These are phyloP conservation scores for Capronia americana DNA, from an alignment of 2,329 filamentous ascomycete species.

Conservation along the genomic window DNA sequence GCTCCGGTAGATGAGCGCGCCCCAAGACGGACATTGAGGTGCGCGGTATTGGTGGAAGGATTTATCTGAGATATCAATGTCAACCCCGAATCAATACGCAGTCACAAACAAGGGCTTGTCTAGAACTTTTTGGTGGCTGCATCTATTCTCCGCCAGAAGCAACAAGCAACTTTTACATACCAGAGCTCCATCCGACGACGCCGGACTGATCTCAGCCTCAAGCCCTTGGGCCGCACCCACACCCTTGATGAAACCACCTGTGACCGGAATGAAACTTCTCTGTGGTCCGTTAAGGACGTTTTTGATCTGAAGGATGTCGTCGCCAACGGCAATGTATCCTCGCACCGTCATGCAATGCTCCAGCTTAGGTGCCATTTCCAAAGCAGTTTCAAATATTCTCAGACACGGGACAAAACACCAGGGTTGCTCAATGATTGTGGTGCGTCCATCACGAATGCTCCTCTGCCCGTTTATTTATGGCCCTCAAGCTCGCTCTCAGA, in stretches of 20 bases:
- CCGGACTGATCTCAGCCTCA: slow-evolving; percentile 3
- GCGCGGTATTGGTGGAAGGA: slow-evolving; percentile 9
- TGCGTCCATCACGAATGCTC: background rate
- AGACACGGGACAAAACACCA: background rate
- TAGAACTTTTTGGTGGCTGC: background rate
- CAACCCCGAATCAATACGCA: background rate
- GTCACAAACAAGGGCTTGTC: background rate
- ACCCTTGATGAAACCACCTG: background rate
- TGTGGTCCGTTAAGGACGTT: slow-evolving; percentile 6
- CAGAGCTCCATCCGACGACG: slow-evolving; percentile 4
- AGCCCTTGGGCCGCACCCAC: slow-evolving; percentile 3
- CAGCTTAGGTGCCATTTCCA: slow-evolving; percentile 5
- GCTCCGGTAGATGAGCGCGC: slow-evolving; percentile 20
- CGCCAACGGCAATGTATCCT: slow-evolving; percentile 6
- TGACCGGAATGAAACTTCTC: slow-evolving; percentile 1
- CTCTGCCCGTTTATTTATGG: background rate
- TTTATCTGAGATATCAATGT: slow-evolving; percentile 5
- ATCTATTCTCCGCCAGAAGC: background rate
- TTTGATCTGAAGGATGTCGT: background rate
- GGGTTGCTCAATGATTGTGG: background rate
- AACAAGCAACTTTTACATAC: background rate
- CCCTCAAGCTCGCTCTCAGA: background rate
- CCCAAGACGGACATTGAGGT: slow-evolving; percentile 24
- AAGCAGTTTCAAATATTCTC: background rate
- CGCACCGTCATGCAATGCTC: slow-evolving; percentile 9